Percentiles rank a stretch among this genome's conserved stretches.
Conservation (phyloP, 108 stramenopile species). For the Skeletonema grethae region DNA sequence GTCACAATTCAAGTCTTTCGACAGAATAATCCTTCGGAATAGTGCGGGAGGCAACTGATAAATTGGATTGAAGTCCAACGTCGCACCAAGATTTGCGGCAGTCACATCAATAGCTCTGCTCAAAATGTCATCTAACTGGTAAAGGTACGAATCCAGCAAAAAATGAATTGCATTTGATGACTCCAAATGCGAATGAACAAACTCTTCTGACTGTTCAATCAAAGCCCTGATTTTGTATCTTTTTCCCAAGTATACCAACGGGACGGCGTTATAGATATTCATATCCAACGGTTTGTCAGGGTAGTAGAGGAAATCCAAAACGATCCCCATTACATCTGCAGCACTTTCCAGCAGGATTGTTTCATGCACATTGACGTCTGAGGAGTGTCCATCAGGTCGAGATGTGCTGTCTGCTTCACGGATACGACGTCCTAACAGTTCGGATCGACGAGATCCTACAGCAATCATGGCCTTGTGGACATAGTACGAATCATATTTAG, state of each 20-base stretch:
- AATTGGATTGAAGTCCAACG: slow-evolving; percentile 46
- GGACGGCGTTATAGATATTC: slow-evolving; percentile 44
- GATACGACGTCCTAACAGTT: slow-evolving; percentile 41
- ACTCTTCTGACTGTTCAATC: slow-evolving; percentile 31
- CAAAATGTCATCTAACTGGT: slow-evolving; percentile 42
- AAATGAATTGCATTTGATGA: slow-evolving; percentile 37
- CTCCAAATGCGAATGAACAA: slow-evolving; percentile 31
- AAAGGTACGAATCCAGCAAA: slow-evolving; percentile 41
- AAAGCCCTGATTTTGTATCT: slow-evolving; percentile 47
- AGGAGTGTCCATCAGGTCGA: slow-evolving; percentile 35
- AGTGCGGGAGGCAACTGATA: slow-evolving; percentile 36
- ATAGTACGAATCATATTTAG: slow-evolving; percentile 33
- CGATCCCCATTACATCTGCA: slow-evolving; percentile 34
- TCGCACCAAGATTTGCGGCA: slow-evolving; percentile 35
- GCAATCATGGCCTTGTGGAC: slow-evolving; percentile 55
- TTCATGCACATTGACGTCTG: slow-evolving; percentile 36
- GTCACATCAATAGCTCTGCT: slow-evolving; percentile 43
- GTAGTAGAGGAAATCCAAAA: slow-evolving; percentile 48
- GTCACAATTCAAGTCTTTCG: slow-evolving; percentile 32
- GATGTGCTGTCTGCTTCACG: slow-evolving; percentile 37
- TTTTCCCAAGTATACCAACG: slow-evolving; percentile 41
- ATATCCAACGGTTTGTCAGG: slow-evolving; percentile 34
- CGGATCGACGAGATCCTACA: slow-evolving; percentile 40
- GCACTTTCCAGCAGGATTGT: slow-evolving; percentile 44
- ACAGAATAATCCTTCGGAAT: slow-evolving; percentile 40